Evolutionary conservation across 495 filamentous ascomycete genomes (phyloP), one percentile per base, ranked within the genome.

Genomic region (Astrothelium subdiscretum): DNA sequence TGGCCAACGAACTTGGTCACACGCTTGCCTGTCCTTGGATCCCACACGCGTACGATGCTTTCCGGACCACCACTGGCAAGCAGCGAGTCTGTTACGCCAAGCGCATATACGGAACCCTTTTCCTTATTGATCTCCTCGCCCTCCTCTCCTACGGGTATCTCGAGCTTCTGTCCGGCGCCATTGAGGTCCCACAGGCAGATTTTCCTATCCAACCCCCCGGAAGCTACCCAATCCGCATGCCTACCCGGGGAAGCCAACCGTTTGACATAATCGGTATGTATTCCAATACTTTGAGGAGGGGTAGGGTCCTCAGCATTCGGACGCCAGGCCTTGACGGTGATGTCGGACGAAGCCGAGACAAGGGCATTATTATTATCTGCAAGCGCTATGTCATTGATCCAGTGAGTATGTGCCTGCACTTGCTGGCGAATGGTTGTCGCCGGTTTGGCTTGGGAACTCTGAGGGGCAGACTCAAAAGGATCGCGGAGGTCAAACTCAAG

Each of bases 1-100:
- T 98, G 94, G n/a, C 94, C 94, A 10, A 97, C 90, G 61, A 98
- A 91, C 70, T 96, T 97, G 58, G 92, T 96, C 59, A 98, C 87
- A 59, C 87, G 81, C 75, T 94, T 90, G 31, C 94, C 92, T 32
- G 90, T 86, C 72, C 84, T 86, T 20, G 90, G 85, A 75, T 98
- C 94, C 92, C 95, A 98, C 63, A 97, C 75, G 35, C 92, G 80
- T 0, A 97, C 94, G 42, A 91, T 88, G 67, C 89, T 94, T 76
- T 98, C 94, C 1, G 94, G 94, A 0, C 94, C 92, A 60, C 94
- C 94, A 69, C 88, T 96, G 20, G 95, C 94, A 35, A 98, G 76
- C 43, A 97, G 85, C 26, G 79, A 83, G 48, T 80, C 83, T 22
- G 84, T 85, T 8, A 86, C 89, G 24, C 83, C 85, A 58, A 98